Conservation (phyloP, 495 filamentous ascomycete species). For the Hamigera avellanea region DNA sequence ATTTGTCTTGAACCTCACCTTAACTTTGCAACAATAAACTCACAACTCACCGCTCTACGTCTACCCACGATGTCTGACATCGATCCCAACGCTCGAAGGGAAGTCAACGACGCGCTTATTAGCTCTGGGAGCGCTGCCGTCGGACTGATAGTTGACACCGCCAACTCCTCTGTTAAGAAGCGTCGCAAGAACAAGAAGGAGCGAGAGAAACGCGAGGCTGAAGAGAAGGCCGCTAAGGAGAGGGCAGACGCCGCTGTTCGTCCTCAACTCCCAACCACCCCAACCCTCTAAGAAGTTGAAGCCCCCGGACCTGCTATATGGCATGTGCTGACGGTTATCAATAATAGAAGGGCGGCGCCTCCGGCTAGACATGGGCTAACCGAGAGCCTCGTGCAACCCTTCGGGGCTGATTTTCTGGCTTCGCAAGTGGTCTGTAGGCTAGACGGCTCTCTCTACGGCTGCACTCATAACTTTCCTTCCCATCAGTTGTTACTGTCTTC, state of each 20-base stretch:
- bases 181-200: constrained; percentile 1
- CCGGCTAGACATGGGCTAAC: no score
- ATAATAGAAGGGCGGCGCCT: no score
- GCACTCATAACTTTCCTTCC: no score
- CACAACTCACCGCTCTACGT: not conserved
- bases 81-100: constrained; percentile 1
- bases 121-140: constrained; percentile 1
- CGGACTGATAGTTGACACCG: constrained; percentile 3
- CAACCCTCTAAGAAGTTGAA: not conserved
- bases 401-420: no score
- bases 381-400: no score
- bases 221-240: not conserved
- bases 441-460: no score
- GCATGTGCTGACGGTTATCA: not conserved
- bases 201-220: not conserved
- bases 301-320: no score
- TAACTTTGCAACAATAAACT: not conserved
- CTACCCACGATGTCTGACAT: not conserved
- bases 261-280: not conserved
- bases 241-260: not conserved
- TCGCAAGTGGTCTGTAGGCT: no score
- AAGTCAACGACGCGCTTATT: constrained; percentile 4
- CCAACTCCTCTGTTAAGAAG: constrained; percentile 4
- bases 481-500: no score
- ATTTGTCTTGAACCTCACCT: no score